A percentile compares a stretch with the other conserved stretches of the same genome.
phyloP scores from a whole-genome alignment of 805 yeast genomes.

The Candida boleticola region DNA sequence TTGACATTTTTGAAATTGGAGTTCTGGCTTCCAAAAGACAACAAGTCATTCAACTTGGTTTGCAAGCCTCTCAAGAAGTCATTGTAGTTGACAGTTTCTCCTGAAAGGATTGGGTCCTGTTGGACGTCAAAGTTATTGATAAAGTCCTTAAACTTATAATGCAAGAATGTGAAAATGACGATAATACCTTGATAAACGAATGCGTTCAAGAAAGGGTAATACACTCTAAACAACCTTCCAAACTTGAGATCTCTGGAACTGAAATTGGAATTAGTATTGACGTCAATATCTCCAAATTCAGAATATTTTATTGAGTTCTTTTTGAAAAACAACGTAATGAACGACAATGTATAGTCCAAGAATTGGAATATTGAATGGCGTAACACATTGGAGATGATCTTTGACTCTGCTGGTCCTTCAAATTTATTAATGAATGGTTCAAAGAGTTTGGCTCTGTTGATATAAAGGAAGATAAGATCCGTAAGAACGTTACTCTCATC shows the following conservation, averaged over 20 bases:
- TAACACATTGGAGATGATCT: conserved; percentile 34
- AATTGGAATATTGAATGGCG: conserved; percentile 37
- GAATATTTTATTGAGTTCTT: conserved; percentile 10
- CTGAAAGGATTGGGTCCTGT: conserved; percentile 22
- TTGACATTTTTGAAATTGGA: conserved; percentile 15
- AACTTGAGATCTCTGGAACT: conserved; percentile 12
- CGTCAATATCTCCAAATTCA: conserved; percentile 6
- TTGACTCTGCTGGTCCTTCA: conserved; percentile 22
- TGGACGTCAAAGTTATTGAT: conserved; percentile 25
- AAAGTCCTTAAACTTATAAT: conserved; percentile 38
- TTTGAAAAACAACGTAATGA: conserved; percentile 30
- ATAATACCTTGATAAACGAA: conserved; percentile 52
- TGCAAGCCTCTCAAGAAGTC: conserved; percentile 24
- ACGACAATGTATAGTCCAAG: conserved; percentile 31
- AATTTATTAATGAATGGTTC: conserved; percentile 48
- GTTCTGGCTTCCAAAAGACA: conserved; percentile 4
- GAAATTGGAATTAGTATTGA: neutral
- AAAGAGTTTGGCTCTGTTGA: conserved; percentile 50
- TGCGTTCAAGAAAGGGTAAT: conserved; percentile 47
- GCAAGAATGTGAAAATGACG: conserved; percentile 48
- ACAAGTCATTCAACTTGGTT: conserved; percentile 13
- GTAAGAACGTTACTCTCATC: conserved; percentile 35
- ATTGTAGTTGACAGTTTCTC: conserved; percentile 9
- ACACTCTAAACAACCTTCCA: conserved; percentile 36
- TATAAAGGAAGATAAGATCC: conserved; percentile 48